These are phyloP conservation scores for Trichophyton schoenleinii DNA, from an alignment of 2,329 filamentous ascomycete species.

Conservation along the genomic window DNA sequence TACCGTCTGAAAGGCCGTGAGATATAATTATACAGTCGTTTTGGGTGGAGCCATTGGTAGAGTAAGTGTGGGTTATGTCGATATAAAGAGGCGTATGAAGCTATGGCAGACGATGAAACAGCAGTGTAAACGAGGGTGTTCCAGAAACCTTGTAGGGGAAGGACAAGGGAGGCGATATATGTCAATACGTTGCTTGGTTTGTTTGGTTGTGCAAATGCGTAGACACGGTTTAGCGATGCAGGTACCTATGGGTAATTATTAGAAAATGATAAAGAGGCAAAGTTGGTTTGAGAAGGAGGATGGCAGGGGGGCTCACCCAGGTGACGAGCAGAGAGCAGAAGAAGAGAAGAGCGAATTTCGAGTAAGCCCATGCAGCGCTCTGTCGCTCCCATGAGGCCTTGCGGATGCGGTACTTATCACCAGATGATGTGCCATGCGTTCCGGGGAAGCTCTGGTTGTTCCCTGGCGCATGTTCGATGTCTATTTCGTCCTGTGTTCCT, in stretches of 20 bases:
- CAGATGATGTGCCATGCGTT: not conserved
- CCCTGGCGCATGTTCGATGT: not conserved
- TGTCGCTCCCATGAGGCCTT: constrained; percentile 20
- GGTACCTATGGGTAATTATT: constrained; percentile 26
- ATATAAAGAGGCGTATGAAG: not conserved
- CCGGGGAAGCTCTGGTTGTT: not conserved
- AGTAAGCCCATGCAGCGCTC: constrained; percentile 28
- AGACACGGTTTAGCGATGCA: constrained; percentile 65
- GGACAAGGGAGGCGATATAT: constrained; percentile 58
- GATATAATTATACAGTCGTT: not conserved
- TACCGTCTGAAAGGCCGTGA: not conserved
- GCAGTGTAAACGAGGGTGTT: constrained; percentile 65
- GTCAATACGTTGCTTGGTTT: constrained; percentile 48
- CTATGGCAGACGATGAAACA: constrained; percentile 38
- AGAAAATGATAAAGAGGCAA: not conserved
- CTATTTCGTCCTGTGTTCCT: not conserved
- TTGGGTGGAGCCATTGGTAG: not conserved
- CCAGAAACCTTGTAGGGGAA: constrained; percentile 76
- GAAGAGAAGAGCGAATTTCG: constrained; percentile 30
- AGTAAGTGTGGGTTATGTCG: not conserved
- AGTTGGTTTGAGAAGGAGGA: not conserved
- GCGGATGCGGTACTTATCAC: not conserved
- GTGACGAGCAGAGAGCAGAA: constrained; percentile 32
- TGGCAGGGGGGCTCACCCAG: constrained; percentile 21
- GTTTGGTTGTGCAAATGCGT: constrained; percentile 49